Evolutionary conservation across 169 alveolate species (phyloP), one percentile per base, ranked within the genome.

Genomic region (Pseudocohnilembus persalinus): DNA sequence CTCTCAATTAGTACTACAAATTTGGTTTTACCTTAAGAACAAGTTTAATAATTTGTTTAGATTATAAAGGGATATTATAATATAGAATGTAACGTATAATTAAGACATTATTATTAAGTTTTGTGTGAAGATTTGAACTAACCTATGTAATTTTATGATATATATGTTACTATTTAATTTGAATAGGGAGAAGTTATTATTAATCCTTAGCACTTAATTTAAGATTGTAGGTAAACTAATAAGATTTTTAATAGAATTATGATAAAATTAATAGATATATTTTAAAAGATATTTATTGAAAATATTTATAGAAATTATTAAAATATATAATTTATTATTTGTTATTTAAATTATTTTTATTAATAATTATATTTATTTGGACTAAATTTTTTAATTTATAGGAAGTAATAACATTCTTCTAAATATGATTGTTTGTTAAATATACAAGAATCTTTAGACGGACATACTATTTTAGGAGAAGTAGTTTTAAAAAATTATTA

Each of bases 391-490:
- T 49, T 49, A 11, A 11, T 49, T 11, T 49, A 11, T 49, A 49
- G 68, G 68, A 49, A 49, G 20, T 20, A 4, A n/a, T 24, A 11
- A n/a, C 30, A 79, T 20, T 30, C 34, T 49, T 49, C 74, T 49
- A 79, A 35, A 26, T 79, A 35, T 35, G 64, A 27, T 49, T 79
- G 84, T 28, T 29, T 35, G 29, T 29, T 79, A 63, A 79, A 79
- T 79, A 33, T 79, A n/a, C 64, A 79, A 64, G 29, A 79, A 31
- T 79, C 84, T n/a, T 79, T 49, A 24, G 84, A 79, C 16, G 29
- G 49, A 28, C 35, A 79, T 34, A 63, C 63, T 28, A 79, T 79
- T 29, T 72, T 79, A 4, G 84, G 84, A 63, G 84, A 79, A 64
- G 84, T 75, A 28, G 76, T 75, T 24, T 31, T 79, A 20, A 64